phyloP scores from a whole-genome alignment of 2,329 filamentous ascomycete genomes.

The Xylaria sp. region DNA sequence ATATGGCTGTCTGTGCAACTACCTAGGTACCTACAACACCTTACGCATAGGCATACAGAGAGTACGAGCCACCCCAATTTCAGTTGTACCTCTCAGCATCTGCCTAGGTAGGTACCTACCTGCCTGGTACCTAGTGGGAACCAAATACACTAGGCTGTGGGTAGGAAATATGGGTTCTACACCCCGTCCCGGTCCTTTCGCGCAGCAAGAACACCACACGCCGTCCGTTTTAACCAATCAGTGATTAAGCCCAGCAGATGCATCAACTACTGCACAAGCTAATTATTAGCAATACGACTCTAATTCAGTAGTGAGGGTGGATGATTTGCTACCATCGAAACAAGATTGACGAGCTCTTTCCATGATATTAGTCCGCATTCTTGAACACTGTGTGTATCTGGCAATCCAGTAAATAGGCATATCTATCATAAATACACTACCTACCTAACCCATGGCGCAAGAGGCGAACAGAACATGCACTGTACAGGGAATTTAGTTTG shows the following conservation, averaged over 20 bases:
- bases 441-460: background rate
- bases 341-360: conserved; percentile 28
- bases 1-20: background rate
- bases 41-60: background rate
- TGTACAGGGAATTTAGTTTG: background rate
- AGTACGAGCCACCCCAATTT: conserved; percentile 6
- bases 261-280: conserved; percentile 36
- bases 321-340: conserved; percentile 33
- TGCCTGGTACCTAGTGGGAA: background rate
- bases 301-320: conserved; percentile 21
- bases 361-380: conserved; percentile 8
- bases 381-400: conserved; percentile 32
- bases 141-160: conserved; percentile 20
- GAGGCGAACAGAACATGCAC: background rate
- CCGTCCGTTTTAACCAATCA: conserved; percentile 30
- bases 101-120: too few relatives aligned
- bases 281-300: conserved; percentile 37
- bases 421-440: background rate
- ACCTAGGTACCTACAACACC: too few relatives aligned
- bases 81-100: background rate
- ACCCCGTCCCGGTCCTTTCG: conserved; percentile 8
- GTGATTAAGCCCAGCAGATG: conserved; percentile 2
- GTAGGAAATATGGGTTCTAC: conserved; percentile 13
- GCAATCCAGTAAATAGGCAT: background rate
- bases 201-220: conserved; percentile 27